These are phyloP conservation scores for Penicillium desertorum DNA, from an alignment of 495 filamentous ascomycete genomes.

Conservation along the genomic window DNA sequence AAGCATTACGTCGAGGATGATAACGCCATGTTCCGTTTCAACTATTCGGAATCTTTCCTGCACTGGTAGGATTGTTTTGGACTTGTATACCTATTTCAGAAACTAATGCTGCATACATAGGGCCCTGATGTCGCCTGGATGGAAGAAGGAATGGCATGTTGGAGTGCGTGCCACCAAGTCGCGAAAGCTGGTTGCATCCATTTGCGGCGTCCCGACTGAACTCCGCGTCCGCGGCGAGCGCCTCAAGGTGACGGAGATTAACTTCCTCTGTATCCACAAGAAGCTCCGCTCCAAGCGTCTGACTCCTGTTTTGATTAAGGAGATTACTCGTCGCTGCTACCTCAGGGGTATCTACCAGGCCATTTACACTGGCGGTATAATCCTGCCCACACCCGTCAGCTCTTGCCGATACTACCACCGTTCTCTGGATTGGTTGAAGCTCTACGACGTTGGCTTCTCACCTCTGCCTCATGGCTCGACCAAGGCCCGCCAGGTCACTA, in stretches of 20 bases:
- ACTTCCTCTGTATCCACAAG: constrained; percentile 97
- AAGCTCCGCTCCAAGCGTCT: constrained; percentile 92
- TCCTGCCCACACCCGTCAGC: constrained; percentile 85
- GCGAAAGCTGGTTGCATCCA: constrained; percentile 86
- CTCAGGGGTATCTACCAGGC: constrained; percentile 82
- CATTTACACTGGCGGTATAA: constrained; percentile 88
- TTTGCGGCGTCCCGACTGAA: constrained; percentile 82
- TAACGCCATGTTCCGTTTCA: constrained; percentile 95
- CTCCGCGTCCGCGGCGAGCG: constrained; percentile 75
- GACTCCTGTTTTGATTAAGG: constrained; percentile 91
- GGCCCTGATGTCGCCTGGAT: constrained; percentile 93
- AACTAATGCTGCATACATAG: constrained; percentile 44
- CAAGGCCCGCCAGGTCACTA: constrained; percentile 72
- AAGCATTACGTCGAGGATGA: constrained; percentile 97
- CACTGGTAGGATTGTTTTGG: constrained; percentile 63
- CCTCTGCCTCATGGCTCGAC: constrained; percentile 78
- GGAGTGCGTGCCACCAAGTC: constrained; percentile 80
- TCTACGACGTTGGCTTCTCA: constrained; percentile 90
- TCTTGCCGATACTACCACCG: constrained; percentile 95
- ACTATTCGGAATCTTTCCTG: constrained; percentile 84
- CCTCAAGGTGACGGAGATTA: constrained; percentile 84
- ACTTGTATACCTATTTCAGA: background rate
- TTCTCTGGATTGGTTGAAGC: constrained; percentile 88
- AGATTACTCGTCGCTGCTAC: constrained; percentile 91
- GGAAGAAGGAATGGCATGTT: constrained; percentile 92